Conservation (phyloP, 768 basidiomycete species). For the Saitozyma podzolica region DNA sequence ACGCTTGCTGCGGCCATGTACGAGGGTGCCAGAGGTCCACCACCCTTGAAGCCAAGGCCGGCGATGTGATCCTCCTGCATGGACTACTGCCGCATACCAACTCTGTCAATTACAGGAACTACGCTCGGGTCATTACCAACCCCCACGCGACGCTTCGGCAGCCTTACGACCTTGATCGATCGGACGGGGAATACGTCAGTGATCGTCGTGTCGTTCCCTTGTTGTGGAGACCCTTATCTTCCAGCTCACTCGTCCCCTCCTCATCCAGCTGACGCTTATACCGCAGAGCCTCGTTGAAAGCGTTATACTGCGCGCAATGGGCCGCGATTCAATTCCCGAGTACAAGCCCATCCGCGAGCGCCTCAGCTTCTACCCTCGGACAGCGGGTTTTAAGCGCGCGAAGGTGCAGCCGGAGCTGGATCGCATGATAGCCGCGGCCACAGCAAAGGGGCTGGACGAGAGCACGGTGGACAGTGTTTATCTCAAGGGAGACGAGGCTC, state of each 20-base stretch:
- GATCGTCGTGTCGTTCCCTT: too few species aligned
- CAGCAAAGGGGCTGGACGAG: slow-evolving; percentile 15
- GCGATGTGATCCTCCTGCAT: slow-evolving; percentile 26
- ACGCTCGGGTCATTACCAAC: slow-evolving; percentile 37
- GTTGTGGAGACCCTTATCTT: too few species aligned
- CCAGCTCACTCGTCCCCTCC: background rate
- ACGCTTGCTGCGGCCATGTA: slow-evolving; percentile 11
- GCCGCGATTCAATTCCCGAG: slow-evolving; percentile 16
- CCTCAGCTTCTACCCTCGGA: slow-evolving; percentile 26
- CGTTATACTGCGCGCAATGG: slow-evolving; percentile 32
- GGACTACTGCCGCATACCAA: slow-evolving; percentile 20
- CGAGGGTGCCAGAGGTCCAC: slow-evolving; percentile 16
- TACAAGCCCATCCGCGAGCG: too few species aligned
- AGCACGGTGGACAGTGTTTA: slow-evolving; percentile 29
- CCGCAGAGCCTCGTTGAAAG: slow-evolving; percentile 25
- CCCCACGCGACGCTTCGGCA: slow-evolving; percentile 25
- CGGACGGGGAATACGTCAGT: slow-evolving; percentile 31
- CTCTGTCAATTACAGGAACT: slow-evolving; percentile 24
- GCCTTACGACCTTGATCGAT: slow-evolving; percentile 30
- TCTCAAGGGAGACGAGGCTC: slow-evolving; percentile 18
- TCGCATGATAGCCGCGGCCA: slow-evolving; percentile 26
- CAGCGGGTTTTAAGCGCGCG: slow-evolving; percentile 27
- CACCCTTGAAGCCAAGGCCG: slow-evolving; percentile 18
- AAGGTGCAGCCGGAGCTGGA: slow-evolving; percentile 21
- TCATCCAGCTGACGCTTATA: background rate